Evolutionary conservation across 2,329 filamentous ascomycete species (phyloP), one percentile per base, ranked within the genome.

Genomic region (Alternaria angustiovoidea): DNA sequence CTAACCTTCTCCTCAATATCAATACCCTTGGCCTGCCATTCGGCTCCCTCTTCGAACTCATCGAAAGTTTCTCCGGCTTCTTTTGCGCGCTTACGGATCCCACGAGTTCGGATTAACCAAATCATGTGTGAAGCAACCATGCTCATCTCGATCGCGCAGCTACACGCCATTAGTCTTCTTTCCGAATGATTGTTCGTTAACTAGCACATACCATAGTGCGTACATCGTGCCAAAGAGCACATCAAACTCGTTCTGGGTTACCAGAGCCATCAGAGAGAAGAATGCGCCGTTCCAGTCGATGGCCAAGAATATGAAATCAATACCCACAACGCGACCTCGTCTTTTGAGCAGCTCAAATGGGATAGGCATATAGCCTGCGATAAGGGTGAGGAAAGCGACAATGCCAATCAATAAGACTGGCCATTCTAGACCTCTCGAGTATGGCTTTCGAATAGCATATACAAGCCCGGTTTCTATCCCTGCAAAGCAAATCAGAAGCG

Each of bases 271-370:
- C 14, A 89, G 80, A 0, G 86, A 88, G 71, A 89, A 88, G 53
- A 89, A 81, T 0, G 86, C 87, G 0, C 87, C 87, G 2, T 81
- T 68, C 64, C 83, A 87, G 67, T 89, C 87, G 65, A 88, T 85
- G 0, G 76, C 71, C 5, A 89, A 70, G 65, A 89, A 89, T 0
- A 86, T 66, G 68, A 81, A 83, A 52, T 82, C 87, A 54, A 88
- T 83, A 0, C 87, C 87, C 22, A 88, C 79, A 1, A 89, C 86
- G 8, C 86, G 80, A 0, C 87, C 87, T 36, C 81, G 79, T 16
- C 86, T 79, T 72, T 88, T 88, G 81, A 83, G 85, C 1, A 88
- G 75, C 69, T 89, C 87, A 51, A 82, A 81, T 55, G 88, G 89
- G 0, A 86, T 86, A 1, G 86, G 85, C 1, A 89, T 53, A 32